Percentiles rank a stretch among this genome's conserved stretches.
These are phyloP conservation scores for Spirogloea muscicola DNA, from an alignment of 139 green algal species.

Conservation along the genomic window DNA sequence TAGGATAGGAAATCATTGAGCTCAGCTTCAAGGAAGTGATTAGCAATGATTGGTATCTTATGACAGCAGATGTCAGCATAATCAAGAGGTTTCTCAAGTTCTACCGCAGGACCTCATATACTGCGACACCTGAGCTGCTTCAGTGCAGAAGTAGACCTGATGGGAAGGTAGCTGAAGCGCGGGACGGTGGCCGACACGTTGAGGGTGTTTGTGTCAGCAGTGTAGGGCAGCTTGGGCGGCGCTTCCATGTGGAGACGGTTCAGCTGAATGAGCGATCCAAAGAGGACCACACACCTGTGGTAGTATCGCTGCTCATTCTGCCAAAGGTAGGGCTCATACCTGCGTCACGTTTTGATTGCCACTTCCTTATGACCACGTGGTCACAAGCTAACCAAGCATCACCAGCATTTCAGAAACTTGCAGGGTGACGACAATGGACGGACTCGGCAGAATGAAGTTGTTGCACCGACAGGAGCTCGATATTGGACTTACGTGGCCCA, in stretches of 20 bases:
- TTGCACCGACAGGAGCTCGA: too few relatives aligned
- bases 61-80: not conserved
- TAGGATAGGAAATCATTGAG: not conserved
- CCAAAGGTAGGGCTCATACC: conserved; percentile 89
- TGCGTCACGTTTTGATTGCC: conserved; percentile 2
- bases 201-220: conserved; percentile 69
- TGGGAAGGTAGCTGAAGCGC: conserved; percentile 85
- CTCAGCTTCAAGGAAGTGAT: not conserved
- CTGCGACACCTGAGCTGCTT: not conserved
- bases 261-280: conserved; percentile 62
- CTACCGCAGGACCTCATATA: not conserved
- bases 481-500: conserved; percentile 86
- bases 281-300: conserved; percentile 63
- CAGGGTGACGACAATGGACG: not conserved
- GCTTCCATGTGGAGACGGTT: conserved; percentile 42
- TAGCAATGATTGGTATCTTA: not conserved
- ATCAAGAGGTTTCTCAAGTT: not conserved
- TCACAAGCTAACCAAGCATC: not conserved
- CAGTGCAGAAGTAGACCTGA: conserved; percentile 52
- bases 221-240: not conserved
- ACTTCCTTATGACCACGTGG: not conserved
- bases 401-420: not conserved
- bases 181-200: conserved; percentile 61
- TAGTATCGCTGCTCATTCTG: conserved; percentile 65
- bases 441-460: too few relatives aligned